phyloP scores from a whole-genome alignment of 192 early-diverging fungal species.

The Podila horticola region DNA sequence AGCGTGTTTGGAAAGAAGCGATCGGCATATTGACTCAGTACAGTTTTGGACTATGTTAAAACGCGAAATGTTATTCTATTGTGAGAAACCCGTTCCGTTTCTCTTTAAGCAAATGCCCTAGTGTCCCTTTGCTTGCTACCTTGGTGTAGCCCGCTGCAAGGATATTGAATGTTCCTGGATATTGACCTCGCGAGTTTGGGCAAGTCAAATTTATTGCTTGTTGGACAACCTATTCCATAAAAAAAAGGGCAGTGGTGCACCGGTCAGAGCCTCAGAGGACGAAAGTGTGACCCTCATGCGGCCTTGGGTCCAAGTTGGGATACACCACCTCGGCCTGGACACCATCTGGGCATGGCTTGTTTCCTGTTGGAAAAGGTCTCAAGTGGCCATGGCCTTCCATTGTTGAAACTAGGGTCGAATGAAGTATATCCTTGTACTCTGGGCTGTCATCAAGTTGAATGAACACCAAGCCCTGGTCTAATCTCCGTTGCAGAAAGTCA shows the following conservation, averaged over 20 bases:
- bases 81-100: no score
- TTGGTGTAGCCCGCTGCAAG: constrained; percentile 25
- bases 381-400: neutral
- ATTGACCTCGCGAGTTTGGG: neutral
- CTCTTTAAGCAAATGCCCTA: neutral
- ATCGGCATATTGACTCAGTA: constrained; percentile 7
- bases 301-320: no score
- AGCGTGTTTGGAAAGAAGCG: constrained; percentile 22
- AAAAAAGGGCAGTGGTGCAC: neutral
- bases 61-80: no score
- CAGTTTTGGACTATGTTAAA: no score
- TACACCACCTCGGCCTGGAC: constrained; percentile 11
- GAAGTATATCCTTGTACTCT: constrained; percentile 24
- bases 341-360: neutral
- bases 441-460: neutral
- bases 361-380: constrained; percentile 13
- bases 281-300: no score
- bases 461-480: neutral
- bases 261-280: no score
- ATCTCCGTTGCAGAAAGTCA: constrained; percentile 11
- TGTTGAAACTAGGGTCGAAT: constrained; percentile 21
- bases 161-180: constrained; percentile 9
- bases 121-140: constrained; percentile 2
- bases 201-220: constrained; percentile 23
- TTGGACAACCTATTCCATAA: constrained; percentile 10